Evolutionary conservation across 2,329 filamentous ascomycete species (phyloP).

Genomic region (Fusarium hainanense): DNA sequence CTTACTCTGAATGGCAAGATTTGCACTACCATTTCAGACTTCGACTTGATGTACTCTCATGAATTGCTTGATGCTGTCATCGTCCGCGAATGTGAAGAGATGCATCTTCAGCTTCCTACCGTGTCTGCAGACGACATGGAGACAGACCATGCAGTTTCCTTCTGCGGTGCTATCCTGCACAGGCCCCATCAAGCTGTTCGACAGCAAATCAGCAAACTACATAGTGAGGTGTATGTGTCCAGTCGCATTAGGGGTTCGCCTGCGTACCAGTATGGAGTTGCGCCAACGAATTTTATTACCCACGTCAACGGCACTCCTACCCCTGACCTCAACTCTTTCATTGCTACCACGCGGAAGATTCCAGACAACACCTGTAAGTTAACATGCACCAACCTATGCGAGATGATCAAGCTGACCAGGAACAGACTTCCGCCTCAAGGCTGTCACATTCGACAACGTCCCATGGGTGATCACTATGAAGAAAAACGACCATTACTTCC

Average conservation of each 20-base stretch:
- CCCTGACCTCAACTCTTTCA: conserved; percentile 82
- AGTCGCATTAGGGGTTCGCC: conserved; percentile 85
- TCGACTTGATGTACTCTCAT: conserved; percentile 96
- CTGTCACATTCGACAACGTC: conserved; percentile 98
- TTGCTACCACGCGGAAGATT: conserved; percentile 85
- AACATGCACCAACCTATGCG: neutral
- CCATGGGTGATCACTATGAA: conserved; percentile 99
- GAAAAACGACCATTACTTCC: conserved; percentile 98
- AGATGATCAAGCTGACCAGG: conserved; percentile 26
- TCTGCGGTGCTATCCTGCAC: conserved; percentile 94
- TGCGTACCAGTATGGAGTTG: conserved; percentile 88
- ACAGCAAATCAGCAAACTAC: conserved; percentile 96
- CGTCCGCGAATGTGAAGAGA: conserved; percentile 84
- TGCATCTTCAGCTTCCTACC: conserved; percentile 81
- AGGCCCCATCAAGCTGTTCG: conserved; percentile 94
- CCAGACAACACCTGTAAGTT: conserved; percentile 89
- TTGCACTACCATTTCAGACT: conserved; percentile 90
- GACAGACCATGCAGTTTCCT: conserved; percentile 90
- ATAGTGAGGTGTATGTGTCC: conserved; percentile 96
- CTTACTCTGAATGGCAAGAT: conserved; percentile 91
- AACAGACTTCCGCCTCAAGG: conserved; percentile 91
- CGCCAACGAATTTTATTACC: conserved; percentile 97
- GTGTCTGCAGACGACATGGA: conserved; percentile 91
- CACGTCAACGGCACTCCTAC: conserved; percentile 92
- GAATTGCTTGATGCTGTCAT: conserved; percentile 85